Evolutionary conservation across 306 rosid genomes (phyloP), one percentile per base, ranked within the genome.

Genomic region (Trichosanthes cucumerina): DNA sequence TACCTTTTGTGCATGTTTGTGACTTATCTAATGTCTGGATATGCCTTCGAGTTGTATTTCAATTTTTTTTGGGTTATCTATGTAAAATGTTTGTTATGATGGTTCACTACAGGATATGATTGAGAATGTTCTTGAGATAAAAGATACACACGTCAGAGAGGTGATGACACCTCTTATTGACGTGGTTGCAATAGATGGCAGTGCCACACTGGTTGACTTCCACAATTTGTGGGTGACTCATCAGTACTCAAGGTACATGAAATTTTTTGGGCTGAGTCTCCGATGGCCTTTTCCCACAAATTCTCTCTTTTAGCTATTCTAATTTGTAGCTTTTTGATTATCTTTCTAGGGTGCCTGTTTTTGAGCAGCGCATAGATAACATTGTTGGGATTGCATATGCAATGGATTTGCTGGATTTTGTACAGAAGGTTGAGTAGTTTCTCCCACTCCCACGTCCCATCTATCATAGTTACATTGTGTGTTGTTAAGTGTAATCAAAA

Each of bases 131-230:
- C 84, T 96, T 84, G 99, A 96, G 86, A 96, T 96, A 81, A 96
- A 96, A 85, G 99, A 91, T 83, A 96, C 98, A 6, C 92, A 90
- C 81, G 99, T 96, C 54, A 86, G 98, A 86, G 99, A 96, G 88
- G 99, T 96, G 81, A 96, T 96, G 99, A 96, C 99, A n/a, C 99
- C 98, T 69, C 99, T 96, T 63, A 97, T 96, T 64, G 99, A 93
- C 81, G 97, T 96, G 80, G 99, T 96, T 78, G 99, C 99, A 79
- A 96, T 96, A 19, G 98, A 93, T 88, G 87, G 89, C 33, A 83
- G 94, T 90, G 87, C 91, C 75, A 96, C 92, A 41, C 91, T 96
- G 33, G 87, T 96, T 63, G 98, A 93, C 83, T 96, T 96, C 85
- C 96, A 90, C 59, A 83, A 83, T 84, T 81, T 91, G 88, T 96